Conservation (phyloP, 352 stramenopile genomes). For the Halophytophthora batemanensis region DNA sequence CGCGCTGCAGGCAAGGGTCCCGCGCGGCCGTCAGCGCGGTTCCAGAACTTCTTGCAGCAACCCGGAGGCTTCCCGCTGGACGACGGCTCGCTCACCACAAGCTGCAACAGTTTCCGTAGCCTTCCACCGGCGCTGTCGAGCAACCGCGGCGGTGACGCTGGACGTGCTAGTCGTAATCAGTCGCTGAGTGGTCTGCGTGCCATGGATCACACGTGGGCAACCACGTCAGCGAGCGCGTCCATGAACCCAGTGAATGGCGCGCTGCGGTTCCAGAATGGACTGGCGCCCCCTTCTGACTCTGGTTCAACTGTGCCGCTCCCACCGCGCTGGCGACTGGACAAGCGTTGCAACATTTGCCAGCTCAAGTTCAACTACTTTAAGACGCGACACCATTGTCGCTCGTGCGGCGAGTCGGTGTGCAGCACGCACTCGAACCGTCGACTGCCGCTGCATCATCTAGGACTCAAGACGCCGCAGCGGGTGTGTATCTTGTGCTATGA, state of each 20-base stretch:
- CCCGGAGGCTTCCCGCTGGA: slow-evolving; percentile 21
- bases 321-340: slow-evolving; percentile 70
- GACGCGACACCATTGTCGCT: slow-evolving; percentile 85
- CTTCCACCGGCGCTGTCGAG: slow-evolving; percentile 13
- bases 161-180: too few species aligned
- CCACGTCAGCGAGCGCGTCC: slow-evolving; percentile 11
- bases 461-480: slow-evolving; percentile 56
- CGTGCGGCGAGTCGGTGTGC: slow-evolving; percentile 85
- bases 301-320: slow-evolving; percentile 30
- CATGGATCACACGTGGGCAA: slow-evolving; percentile 20
- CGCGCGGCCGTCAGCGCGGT: slow-evolving; percentile 41
- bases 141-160: slow-evolving; percentile 7
- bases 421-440: slow-evolving; percentile 73
- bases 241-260: slow-evolving; percentile 21
- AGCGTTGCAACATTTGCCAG: slow-evolving; percentile 80
- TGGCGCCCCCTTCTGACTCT: slow-evolving; percentile 1
- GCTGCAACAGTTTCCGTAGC: slow-evolving; percentile 28
- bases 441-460: slow-evolving; percentile 57
- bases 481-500: slow-evolving; percentile 83
- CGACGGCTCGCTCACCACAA: slow-evolving; percentile 17
- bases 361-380: slow-evolving; percentile 87
- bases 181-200: background rate
- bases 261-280: slow-evolving; percentile 27
- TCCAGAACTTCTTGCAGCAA: slow-evolving; percentile 46
- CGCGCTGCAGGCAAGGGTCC: slow-evolving; percentile 40